These are phyloP conservation scores for Penicillium sp. DNA, from an alignment of 2,329 filamentous ascomycete genomes.

Conservation along the genomic window DNA sequence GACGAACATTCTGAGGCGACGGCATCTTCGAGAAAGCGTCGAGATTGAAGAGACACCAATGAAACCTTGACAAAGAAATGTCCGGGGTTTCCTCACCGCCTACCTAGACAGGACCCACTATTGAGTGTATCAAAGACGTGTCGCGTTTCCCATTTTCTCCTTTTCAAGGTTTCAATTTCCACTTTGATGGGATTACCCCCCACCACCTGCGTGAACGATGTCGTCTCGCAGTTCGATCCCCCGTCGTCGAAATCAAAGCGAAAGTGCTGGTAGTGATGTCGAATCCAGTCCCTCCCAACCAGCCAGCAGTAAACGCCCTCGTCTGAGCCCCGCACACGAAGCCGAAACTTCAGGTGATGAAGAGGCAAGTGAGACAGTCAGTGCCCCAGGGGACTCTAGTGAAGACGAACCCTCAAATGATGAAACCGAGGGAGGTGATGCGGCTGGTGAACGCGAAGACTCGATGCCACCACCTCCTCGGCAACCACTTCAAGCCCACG, in stretches of 20 bases:
- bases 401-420: neutral
- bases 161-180: conserved; percentile 7
- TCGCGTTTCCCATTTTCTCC: conserved; percentile 18
- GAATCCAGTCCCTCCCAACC: conserved; percentile 26
- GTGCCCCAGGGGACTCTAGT: neutral
- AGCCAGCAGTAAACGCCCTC: conserved; percentile 34
- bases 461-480: neutral
- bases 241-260: conserved; percentile 26
- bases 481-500: neutral
- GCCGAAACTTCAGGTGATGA: neutral
- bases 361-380: neutral
- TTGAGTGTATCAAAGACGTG: conserved; percentile 29
- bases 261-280: conserved; percentile 19
- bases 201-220: conserved; percentile 21
- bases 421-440: neutral
- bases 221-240: conserved; percentile 25
- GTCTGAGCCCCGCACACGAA: conserved; percentile 28
- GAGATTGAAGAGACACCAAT: conserved; percentile 3
- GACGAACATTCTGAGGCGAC: conserved; percentile 42
- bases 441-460: conserved; percentile 1
- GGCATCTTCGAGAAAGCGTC: conserved; percentile 22
- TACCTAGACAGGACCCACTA: conserved; percentile 17
- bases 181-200: neutral
- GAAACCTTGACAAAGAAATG: conserved; percentile 12
- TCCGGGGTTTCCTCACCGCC: conserved; percentile 23